Evolutionary conservation across 257 asterid species (phyloP).

Genomic region (Nicotiana benthamiana): DNA sequence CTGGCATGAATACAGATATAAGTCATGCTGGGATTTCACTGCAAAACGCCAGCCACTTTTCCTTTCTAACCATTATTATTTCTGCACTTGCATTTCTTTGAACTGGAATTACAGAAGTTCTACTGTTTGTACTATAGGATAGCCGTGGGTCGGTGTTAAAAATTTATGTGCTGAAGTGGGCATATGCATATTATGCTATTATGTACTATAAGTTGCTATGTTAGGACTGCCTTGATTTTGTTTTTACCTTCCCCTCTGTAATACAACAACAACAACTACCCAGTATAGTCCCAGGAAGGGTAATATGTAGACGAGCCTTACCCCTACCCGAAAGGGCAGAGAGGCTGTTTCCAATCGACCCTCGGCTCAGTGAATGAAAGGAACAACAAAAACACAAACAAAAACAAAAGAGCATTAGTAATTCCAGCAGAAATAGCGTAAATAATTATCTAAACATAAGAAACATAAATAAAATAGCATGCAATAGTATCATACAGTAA

Average conservation of each 20-base stretch:
- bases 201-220: background rate
- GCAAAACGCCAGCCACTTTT: slow-evolving; percentile 6
- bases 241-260: background rate
- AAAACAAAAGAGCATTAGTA: too few species aligned
- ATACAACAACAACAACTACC: too few species aligned
- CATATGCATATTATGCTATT: background rate
- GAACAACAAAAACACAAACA: too few species aligned
- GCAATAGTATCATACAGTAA: too few species aligned
- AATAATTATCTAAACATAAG: too few species aligned
- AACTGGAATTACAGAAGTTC: slow-evolving; percentile 4
- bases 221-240: background rate
- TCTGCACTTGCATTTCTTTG: slow-evolving; percentile 25
- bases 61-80: slow-evolving; percentile 5
- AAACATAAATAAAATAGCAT: too few species aligned
- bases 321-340: too few species aligned
- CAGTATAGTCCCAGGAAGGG: too few species aligned
- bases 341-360: too few species aligned
- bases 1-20: slow-evolving; percentile 32
- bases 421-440: too few species aligned
- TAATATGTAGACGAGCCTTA: too few species aligned
- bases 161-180: background rate
- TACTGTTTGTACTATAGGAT: background rate
- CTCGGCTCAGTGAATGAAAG: too few species aligned
- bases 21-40: slow-evolving; percentile 27
- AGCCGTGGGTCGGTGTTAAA: background rate